These are phyloP conservation scores for Polygonum aviculare DNA, from an alignment of 148 eudicot species.

Conservation along the genomic window DNA sequence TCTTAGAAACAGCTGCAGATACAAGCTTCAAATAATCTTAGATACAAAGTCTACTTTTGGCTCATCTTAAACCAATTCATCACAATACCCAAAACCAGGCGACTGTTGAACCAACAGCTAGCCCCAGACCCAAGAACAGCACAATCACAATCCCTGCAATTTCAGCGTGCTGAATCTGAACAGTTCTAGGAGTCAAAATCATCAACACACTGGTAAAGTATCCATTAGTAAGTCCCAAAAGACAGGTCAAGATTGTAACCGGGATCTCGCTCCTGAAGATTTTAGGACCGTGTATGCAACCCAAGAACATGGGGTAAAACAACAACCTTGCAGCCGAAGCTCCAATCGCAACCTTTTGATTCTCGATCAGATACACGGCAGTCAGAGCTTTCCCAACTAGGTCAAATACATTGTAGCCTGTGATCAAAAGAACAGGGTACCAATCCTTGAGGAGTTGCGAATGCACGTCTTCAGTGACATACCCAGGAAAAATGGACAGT, in stretches of 20 bases:
- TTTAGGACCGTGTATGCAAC: conserved; percentile 80
- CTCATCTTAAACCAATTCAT: conserved; percentile 20
- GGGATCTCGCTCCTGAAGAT: conserved; percentile 77
- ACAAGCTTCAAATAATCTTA: background rate
- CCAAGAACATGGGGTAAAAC: conserved; percentile 67
- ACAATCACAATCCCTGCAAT: conserved; percentile 66
- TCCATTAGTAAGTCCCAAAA: conserved; percentile 87
- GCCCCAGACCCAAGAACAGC: conserved; percentile 63
- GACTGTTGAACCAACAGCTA: conserved; percentile 78
- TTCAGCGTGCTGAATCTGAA: conserved; percentile 63
- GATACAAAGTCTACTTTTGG: background rate
- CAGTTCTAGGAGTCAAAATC: conserved; percentile 73
- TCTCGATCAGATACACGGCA: conserved; percentile 55
- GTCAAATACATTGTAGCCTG: conserved; percentile 16
- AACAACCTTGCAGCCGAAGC: conserved; percentile 57
- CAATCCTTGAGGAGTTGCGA: conserved; percentile 14
- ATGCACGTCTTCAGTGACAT: conserved; percentile 17
- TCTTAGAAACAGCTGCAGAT: conserved; percentile 1
- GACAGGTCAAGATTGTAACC: conserved; percentile 63
- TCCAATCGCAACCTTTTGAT: conserved; percentile 56
- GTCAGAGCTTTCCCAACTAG: conserved; percentile 15
- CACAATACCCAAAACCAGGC: conserved; percentile 93
- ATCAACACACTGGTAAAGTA: conserved; percentile 78
- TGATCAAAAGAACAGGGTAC: conserved; percentile 18
- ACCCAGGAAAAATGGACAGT: conserved; percentile 18